Evolutionary conservation across 2,329 filamentous ascomycete genomes (phyloP).

Genomic region (Aureobasidium pullulans): DNA sequence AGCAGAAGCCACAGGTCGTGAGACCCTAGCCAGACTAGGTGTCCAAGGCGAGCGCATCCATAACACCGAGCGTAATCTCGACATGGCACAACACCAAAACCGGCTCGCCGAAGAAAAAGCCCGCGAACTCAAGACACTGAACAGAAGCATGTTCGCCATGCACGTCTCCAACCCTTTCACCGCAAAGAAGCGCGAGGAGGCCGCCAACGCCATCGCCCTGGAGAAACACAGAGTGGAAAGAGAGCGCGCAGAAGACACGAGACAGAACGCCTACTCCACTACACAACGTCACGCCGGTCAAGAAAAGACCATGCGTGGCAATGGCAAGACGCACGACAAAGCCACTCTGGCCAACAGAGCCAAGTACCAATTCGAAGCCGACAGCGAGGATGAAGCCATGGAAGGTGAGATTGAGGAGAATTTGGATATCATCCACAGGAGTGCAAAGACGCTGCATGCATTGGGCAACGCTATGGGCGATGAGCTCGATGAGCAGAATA

Average conservation of each 20-base stretch:
- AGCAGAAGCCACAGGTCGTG: constrained; percentile 62
- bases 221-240: constrained; percentile 55
- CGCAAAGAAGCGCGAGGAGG: constrained; percentile 49
- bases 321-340: constrained; percentile 44
- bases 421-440: constrained; percentile 51
- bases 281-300: constrained; percentile 58
- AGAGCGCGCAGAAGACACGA: constrained; percentile 49
- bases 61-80: constrained; percentile 76
- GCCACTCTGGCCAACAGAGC: constrained; percentile 53
- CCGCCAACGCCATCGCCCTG: constrained; percentile 61
- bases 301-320: constrained; percentile 43
- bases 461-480: constrained; percentile 66
- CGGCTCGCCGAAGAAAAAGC: constrained; percentile 71
- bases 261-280: constrained; percentile 44
- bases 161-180: constrained; percentile 51
- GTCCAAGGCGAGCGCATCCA: constrained; percentile 74
- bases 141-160: constrained; percentile 79
- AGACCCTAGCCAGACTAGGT: constrained; percentile 65
- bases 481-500: constrained; percentile 72
- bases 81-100: constrained; percentile 65
- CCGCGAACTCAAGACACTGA: constrained; percentile 74
- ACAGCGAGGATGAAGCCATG: constrained; percentile 61
- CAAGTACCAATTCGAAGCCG: constrained; percentile 75
- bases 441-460: constrained; percentile 62
- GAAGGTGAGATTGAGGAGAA: constrained; percentile 45